phyloP scores from a whole-genome alignment of 2,329 filamentous ascomycete genomes.

The Aureobasidium musti region DNA sequence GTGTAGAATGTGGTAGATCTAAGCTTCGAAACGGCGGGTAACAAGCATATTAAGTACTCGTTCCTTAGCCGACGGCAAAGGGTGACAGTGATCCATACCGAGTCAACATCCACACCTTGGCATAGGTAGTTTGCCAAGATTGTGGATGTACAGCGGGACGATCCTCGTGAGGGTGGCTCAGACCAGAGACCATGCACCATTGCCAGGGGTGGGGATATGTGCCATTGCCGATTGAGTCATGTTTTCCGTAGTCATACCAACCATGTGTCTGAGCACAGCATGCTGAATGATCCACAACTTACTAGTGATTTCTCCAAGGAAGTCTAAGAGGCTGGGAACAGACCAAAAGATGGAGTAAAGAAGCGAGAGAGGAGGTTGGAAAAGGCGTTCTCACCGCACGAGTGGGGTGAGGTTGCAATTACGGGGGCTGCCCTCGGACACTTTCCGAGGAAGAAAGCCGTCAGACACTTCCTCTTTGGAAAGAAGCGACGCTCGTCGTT shows the following conservation, averaged over 20 bases:
- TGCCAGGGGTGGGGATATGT: background rate
- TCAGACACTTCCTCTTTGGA: background rate
- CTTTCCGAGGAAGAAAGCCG: background rate
- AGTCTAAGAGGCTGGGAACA: background rate
- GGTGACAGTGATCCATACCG: background rate
- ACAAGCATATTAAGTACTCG: conserved; percentile 11
- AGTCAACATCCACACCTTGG: conserved; percentile 9
- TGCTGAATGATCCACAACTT: background rate
- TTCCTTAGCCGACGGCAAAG: background rate
- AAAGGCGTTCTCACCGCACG: background rate
- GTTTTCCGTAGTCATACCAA: background rate
- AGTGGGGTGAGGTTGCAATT: conserved; percentile 11
- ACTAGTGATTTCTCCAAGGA: background rate
- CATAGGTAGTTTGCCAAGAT: background rate
- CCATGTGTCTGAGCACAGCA: too few species aligned
- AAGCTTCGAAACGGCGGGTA: background rate
- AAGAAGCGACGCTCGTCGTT: too few species aligned
- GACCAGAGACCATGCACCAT: background rate
- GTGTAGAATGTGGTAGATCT: background rate
- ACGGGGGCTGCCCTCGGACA: conserved; percentile 1
- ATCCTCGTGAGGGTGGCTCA: background rate
- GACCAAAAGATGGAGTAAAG: background rate
- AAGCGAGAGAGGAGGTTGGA: background rate
- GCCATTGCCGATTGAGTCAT: background rate
- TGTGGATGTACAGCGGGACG: background rate